Evolutionary conservation across 2,329 filamentous ascomycete genomes (phyloP), one percentile per base, ranked within the genome.

Genomic region (Botrytis squamosa): DNA sequence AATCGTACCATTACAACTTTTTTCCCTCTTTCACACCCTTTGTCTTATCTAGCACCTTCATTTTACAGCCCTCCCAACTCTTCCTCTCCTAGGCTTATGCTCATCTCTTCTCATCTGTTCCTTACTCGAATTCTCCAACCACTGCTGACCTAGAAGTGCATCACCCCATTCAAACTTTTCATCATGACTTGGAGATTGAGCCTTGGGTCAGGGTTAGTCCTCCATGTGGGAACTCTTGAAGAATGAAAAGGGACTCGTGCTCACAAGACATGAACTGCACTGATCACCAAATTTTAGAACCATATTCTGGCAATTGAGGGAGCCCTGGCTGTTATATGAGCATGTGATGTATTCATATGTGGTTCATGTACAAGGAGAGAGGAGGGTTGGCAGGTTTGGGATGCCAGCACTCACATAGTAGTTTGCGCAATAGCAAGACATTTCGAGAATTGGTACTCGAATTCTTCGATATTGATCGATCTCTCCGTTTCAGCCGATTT

Each of bases 351-450:
- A 68, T 55, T n/a, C 20, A 14, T 40, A 38, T 29, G 22, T 40
- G 5, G 22, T 52, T 14, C 46, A 36, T 42, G 67, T 22, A 25
- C 20, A n/a, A 6, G 33, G 38, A 36, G 33, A 42, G 18, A 9
- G 6, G 40, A 40, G 16, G 29, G 10, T 25, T 7, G 9, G 38
- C 7, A 22, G 16, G 6, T 14, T 29, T 44, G 55, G 55, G 55
- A 36, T 64, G 57, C 8, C 25, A 18, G 33, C 25, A 71, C 59
- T n/a, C 46, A 71, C 70, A 10, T 71, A 71, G 36, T 71, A 71
- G 36, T 71, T 71, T 55, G 70, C 70, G 60, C 60, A 71, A 46
- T 71, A 71, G n/a, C 70, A 71, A 36, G 70, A 42, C 70, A 71
- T 71, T 29, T 44, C 55, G 60, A 22, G 3, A 52, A 40, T 18